Evolutionary conservation across 768 basidiomycete species (phyloP), one percentile per base, ranked within the genome.

Genomic region (Trametes cingulata): DNA sequence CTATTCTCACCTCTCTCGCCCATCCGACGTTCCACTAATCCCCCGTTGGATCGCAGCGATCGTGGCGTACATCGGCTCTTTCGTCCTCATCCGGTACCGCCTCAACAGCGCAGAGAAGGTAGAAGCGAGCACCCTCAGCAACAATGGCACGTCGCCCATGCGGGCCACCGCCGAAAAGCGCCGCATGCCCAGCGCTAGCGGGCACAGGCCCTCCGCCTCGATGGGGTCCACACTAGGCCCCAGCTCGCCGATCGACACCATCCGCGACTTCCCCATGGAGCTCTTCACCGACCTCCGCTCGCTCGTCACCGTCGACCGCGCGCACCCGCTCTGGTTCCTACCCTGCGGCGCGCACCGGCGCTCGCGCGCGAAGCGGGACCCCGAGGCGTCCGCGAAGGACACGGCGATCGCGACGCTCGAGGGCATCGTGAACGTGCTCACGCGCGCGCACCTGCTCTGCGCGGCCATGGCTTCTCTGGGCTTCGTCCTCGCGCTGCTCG

Each of bases 1-100:
- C 8, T 15, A 2, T 13, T 48, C 48, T 25, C 29, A 39, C 25
- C 19, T 37, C 24, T 20, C 25, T 10, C 12, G 12, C 19, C n/a
- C 19, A 19, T 13, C 1, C 20, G 36, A 19, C n/a, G 9, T 29
- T 24, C n/a, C 7, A 6, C 17, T 6, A 7, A 22, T 22, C 14
- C 29, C 22, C 1, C 36, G 19, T 8, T 15, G n/a, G 9, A 10
- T 20, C 35, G 40, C 22, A 80, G 79, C 79, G 12, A 71, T 79
- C 13, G 67, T 80, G 7, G 78, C 85, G 0, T 86, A 86, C 69
- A 64, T 82, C 46, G 84, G 75, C 12, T 81, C 82, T 19, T 85
- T 85, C 71, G 75, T 84, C 53, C 74, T 86, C 17, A 76, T 84
- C 41, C 74, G 79, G 25, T 83, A 82, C 72, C 81, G 81, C 61